Conservation (phyloP, 2,329 filamentous ascomycete species). For the Arachnomyces sp. region DNA sequence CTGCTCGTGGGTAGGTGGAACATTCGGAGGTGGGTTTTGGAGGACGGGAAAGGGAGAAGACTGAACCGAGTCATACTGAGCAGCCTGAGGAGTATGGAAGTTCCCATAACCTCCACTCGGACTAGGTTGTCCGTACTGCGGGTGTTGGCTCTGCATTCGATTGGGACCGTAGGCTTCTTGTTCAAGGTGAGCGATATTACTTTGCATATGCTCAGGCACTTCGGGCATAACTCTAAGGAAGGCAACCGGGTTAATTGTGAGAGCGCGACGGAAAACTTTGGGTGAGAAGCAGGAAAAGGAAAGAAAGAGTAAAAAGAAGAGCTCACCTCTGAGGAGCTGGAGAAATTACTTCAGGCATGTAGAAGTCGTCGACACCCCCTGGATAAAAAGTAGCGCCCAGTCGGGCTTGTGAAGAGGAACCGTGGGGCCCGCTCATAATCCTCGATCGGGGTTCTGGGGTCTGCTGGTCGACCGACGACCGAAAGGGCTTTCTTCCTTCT, state of each 20-base stretch:
- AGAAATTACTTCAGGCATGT: constrained; percentile 62
- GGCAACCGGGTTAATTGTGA: constrained; percentile 13
- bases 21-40: constrained; percentile 68
- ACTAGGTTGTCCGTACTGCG: constrained; percentile 21
- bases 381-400: constrained; percentile 61
- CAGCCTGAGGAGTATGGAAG: not conserved
- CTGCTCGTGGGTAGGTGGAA: constrained; percentile 89
- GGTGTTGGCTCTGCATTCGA: constrained; percentile 34
- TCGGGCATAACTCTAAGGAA: constrained; percentile 76
- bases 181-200: constrained; percentile 86
- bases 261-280: constrained; percentile 9
- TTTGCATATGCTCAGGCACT: constrained; percentile 93
- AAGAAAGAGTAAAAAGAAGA: not conserved
- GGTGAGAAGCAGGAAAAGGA: constrained; percentile 4
- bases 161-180: constrained; percentile 56
- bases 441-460: constrained; percentile 12
- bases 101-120: no score
- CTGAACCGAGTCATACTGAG: constrained; percentile 54
- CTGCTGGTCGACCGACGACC: no score
- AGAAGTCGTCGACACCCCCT: constrained; percentile 60
- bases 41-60: constrained; percentile 91
- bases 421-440: constrained; percentile 32
- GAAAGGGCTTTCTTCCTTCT: constrained; percentile 8
- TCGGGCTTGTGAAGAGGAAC: constrained; percentile 30
- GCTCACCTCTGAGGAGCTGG: constrained; percentile 62